Evolutionary conservation across 805 yeast genomes (phyloP).

Genomic region (Candida verbasci): DNA sequence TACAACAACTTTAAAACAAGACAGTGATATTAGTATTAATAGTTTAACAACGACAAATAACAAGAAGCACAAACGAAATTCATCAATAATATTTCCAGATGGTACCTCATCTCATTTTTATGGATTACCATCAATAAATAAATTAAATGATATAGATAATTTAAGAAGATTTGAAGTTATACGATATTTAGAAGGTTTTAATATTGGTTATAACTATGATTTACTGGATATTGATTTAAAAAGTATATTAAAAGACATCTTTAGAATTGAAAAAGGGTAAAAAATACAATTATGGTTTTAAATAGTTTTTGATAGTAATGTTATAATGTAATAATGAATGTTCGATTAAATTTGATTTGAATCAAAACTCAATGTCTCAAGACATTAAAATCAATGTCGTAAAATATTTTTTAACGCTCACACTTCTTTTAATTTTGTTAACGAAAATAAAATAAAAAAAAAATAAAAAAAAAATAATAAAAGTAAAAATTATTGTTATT

Average conservation of each 20-base stretch:
- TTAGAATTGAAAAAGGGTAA: constrained; percentile 1
- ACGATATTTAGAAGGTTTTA: constrained; percentile 9
- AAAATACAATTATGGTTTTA: not conserved
- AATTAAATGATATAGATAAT: constrained; percentile 4
- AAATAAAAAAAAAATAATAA: too few relatives aligned
- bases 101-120: constrained; percentile 8
- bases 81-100: constrained; percentile 8
- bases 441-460: too few relatives aligned
- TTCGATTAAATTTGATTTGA: too few relatives aligned
- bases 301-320: too few relatives aligned
- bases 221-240: constrained; percentile 3
- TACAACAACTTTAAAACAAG: too few relatives aligned
- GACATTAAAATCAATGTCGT: not conserved
- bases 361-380: too few relatives aligned
- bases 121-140: constrained; percentile 7
- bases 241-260: constrained; percentile 1
- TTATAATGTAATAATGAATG: too few relatives aligned
- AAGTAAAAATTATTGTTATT: too few relatives aligned
- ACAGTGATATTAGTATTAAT: too few relatives aligned
- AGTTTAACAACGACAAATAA: too few relatives aligned
- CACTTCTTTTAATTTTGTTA: too few relatives aligned
- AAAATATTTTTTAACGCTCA: too few relatives aligned
- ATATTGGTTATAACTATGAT: constrained; percentile 5
- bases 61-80: not conserved
- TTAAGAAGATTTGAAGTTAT: constrained; percentile 8